Base-by-base conservation (phyloP, 139 green algal species). In the Tetradesmus lagerheimii region DNA sequence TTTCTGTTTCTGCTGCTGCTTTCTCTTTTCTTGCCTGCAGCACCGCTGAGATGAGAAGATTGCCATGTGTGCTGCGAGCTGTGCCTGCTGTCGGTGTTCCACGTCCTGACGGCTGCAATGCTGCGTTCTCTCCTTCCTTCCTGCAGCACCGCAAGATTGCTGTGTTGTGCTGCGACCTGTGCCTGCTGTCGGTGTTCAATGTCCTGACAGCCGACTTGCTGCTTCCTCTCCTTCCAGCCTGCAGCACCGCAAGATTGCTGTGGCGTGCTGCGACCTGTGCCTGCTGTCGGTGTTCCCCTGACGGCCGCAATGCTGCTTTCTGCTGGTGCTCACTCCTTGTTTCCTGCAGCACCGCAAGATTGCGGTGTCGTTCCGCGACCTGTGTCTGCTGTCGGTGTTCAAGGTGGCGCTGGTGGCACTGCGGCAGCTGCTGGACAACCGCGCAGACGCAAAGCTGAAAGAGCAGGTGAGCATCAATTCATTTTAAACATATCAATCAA, bases 211-310 rank as follows among this genome's bases (percentile, higher is more conserved):
- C 45, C 14, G 45, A 9, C 45, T 57, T 12, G 14, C 45, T 57
- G 14, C 14, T 57, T 9, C 45, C n/a, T n/a, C n/a, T n/a, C n/a
- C n/a, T n/a, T 74, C 31, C 82, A 57, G n/a, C 95, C 83, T 80
- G n/a, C 95, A 98, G 93, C 98, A 99, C 90, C 92, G 98, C 25
- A 99, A 99, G 93, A 94, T 93, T 2, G 93, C 94, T 0, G 95
- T 96, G 29, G 95, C 94, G 37, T 98, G 98, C 81, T 90, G 96
- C 2, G 96, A 98, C 91, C 85, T 93, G 45, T 91, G 75, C 5
- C 90, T 96, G 83, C 90, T 96, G 74, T 88, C 88, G 57, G 95
- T 95, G 62, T 96, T 97, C 20, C 66, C 11, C 66, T 76, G 66
- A 1, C 25, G 11, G 1, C 4, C 43, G 8, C 23, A 31, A 20